Percentiles rank a stretch among this genome's conserved stretches.
phyloP scores from a whole-genome alignment of 805 yeast species.

The Saturnispora diversa region DNA sequence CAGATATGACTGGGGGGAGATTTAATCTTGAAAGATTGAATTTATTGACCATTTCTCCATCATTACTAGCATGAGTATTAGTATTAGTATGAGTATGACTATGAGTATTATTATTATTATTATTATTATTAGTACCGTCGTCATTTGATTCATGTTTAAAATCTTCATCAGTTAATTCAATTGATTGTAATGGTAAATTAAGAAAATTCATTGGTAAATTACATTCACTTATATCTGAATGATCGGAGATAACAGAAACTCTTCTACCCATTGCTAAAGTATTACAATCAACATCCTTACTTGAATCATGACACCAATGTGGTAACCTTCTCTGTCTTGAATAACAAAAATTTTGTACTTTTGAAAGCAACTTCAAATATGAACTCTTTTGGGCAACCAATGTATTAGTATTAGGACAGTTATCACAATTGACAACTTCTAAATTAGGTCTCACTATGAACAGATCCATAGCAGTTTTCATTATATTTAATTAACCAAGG shows the following conservation, averaged over 20 bases:
- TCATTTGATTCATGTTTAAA: constrained; percentile 4
- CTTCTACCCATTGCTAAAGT: constrained; percentile 4
- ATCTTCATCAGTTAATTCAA: constrained; percentile 8
- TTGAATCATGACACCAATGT: constrained; percentile 8
- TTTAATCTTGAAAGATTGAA: constrained; percentile 1
- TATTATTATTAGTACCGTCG: no score
- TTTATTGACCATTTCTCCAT: not conserved
- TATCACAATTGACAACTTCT: constrained; percentile 23
- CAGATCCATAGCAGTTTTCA: constrained; percentile 20
- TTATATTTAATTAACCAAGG: no score
- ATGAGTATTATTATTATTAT: no score
- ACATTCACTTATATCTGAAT: not conserved
- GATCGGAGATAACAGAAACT: not conserved
- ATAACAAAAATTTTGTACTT: constrained; percentile 11
- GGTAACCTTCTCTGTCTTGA: not conserved
- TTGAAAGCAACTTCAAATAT: constrained; percentile 16
- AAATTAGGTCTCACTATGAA: constrained; percentile 29
- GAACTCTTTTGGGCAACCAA: constrained; percentile 16
- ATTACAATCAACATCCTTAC: constrained; percentile 3
- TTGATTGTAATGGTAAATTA: constrained; percentile 10
- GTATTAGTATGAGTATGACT: no score
- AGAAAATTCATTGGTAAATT: not conserved
- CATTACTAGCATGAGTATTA: no score
- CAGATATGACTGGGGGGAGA: constrained; percentile 8
- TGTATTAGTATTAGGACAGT: constrained; percentile 17